Percentiles rank a stretch among this genome's conserved stretches.
Evolutionary conservation across 192 early-diverging fungal genomes (phyloP).

Genomic region (Coemansia sp.): DNA sequence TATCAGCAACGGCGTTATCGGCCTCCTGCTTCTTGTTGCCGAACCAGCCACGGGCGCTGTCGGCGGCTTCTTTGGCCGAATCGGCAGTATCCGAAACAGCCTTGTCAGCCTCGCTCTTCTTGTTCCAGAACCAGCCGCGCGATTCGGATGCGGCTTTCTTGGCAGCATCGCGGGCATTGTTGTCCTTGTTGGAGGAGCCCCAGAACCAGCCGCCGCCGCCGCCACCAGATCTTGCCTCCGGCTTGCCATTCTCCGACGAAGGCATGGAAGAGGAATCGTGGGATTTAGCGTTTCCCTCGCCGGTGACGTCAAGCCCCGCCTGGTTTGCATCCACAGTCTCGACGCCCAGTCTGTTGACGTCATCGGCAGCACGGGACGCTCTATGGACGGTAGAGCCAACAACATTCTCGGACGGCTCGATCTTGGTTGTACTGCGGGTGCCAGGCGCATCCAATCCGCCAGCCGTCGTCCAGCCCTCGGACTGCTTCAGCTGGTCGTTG

Average conservation of each 20-base stretch:
- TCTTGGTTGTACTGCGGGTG: background rate
- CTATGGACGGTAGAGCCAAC: constrained; percentile 1
- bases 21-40: constrained; percentile 19
- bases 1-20: constrained; percentile 4
- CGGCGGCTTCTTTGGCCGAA: constrained; percentile 3
- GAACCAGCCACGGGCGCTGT: constrained; percentile 15
- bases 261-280: background rate
- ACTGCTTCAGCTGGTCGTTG: background rate
- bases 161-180: constrained; percentile 2
- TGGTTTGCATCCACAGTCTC: constrained; percentile 7
- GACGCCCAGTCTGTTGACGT: constrained; percentile 7
- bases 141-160: constrained; percentile 21
- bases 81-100: constrained; percentile 2
- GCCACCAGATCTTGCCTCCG: background rate
- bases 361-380: constrained; percentile 14
- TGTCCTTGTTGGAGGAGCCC: background rate
- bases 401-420: background rate
- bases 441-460: background rate
- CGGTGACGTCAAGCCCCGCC: constrained; percentile 1
- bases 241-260: background rate
- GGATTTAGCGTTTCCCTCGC: background rate
- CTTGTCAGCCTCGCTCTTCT: constrained; percentile 18
- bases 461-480: background rate
- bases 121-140: constrained; percentile 41
- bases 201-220: background rate